Conservation (phyloP, 306 rosid genomes). For the Astragalus glycyphyllos region DNA sequence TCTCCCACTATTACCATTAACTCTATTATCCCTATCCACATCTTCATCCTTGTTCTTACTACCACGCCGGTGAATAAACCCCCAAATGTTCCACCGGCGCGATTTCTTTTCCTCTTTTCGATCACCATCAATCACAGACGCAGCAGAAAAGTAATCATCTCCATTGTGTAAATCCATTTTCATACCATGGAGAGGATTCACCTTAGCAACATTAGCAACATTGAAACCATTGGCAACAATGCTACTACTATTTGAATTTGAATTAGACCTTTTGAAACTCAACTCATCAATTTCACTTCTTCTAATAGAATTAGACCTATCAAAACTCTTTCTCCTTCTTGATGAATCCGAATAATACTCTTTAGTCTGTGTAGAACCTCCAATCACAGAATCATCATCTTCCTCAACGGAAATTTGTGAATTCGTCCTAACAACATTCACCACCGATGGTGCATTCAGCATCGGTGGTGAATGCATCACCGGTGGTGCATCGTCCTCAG, state of each 20-base stretch:
- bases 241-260: neutral
- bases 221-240: neutral
- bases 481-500: constrained; percentile 51
- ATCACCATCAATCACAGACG: constrained; percentile 61
- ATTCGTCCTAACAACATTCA: constrained; percentile 62
- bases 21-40: constrained; percentile 63
- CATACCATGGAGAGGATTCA: constrained; percentile 61
- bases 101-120: constrained; percentile 73
- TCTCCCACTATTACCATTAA: constrained; percentile 62
- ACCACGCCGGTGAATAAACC: constrained; percentile 61
- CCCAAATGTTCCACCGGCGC: constrained; percentile 85
- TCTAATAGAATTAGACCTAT: constrained; percentile 39
- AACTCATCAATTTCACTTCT: no score
- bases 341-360: constrained; percentile 82
- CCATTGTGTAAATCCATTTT: constrained; percentile 62
- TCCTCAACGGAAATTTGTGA: constrained; percentile 79
- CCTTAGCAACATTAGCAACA: constrained; percentile 61
- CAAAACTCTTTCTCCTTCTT: constrained; percentile 83
- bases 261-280: constrained; percentile 62
- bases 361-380: constrained; percentile 78
- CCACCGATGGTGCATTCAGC: constrained; percentile 55
- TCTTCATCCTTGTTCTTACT: constrained; percentile 79
- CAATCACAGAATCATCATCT: constrained; percentile 62
- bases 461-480: constrained; percentile 21
- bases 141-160: constrained; percentile 73